phyloP scores from a whole-genome alignment of 2,329 filamentous ascomycete genomes.

The Thielaviopsis ethacetica region DNA sequence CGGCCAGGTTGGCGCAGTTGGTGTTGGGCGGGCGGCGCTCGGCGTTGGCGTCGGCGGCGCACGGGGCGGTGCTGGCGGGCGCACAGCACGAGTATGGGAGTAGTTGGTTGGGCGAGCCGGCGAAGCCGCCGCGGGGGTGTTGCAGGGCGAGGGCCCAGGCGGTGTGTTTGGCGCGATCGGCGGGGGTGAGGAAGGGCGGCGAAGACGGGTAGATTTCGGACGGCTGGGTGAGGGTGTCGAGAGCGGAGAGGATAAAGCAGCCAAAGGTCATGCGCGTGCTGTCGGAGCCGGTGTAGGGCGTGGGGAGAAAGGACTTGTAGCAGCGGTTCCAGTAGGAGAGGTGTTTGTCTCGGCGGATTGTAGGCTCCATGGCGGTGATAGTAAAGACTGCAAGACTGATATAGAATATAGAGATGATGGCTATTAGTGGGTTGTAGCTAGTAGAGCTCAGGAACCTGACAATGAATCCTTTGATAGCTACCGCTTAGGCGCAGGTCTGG shows the following conservation, averaged over 20 bases:
- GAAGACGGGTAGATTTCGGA: slow-evolving; percentile 21
- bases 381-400: no score
- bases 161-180: slow-evolving; percentile 30
- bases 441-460: no score
- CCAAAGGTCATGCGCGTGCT: slow-evolving; percentile 78
- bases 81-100: slow-evolving; percentile 19
- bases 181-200: slow-evolving; percentile 30
- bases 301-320: slow-evolving; percentile 63
- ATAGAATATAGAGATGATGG: no score
- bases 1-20: slow-evolving; percentile 52
- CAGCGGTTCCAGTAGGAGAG: slow-evolving; percentile 89
- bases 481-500: no score
- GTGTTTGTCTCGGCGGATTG: slow-evolving; percentile 48
- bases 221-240: slow-evolving; percentile 61
- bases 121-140: slow-evolving; percentile 74
- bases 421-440: no score
- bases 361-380: slow-evolving; percentile 5
- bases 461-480: no score
- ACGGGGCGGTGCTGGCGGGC: slow-evolving; percentile 12
- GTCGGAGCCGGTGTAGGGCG: slow-evolving; percentile 74
- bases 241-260: slow-evolving; percentile 74
- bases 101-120: slow-evolving; percentile 60
- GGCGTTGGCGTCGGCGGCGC: neutral
- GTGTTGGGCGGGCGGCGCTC: slow-evolving; percentile 1
- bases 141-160: slow-evolving; percentile 79